Evolutionary conservation across 2,329 filamentous ascomycete genomes (phyloP).

Genomic region (Pestalotiopsis fici): DNA sequence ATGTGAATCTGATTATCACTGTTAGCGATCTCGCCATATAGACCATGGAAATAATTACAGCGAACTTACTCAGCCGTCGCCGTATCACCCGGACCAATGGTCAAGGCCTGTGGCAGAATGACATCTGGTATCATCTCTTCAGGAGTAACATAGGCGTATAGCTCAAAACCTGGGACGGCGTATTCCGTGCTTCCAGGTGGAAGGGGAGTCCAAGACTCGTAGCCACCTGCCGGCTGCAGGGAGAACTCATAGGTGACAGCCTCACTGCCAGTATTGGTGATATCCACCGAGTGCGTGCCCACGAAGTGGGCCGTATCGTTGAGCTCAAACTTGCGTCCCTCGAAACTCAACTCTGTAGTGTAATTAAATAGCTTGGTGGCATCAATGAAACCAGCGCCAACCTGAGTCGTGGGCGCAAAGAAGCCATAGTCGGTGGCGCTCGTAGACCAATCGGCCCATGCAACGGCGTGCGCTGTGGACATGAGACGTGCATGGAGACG

Average conservation of each 20-base stretch:
- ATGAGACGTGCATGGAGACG: constrained; percentile 26
- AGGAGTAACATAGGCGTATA: constrained; percentile 16
- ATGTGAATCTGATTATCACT: constrained; percentile 12
- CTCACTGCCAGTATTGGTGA: constrained; percentile 37
- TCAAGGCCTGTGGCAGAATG: constrained; percentile 14
- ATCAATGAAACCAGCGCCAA: constrained; percentile 39
- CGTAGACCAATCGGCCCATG: constrained; percentile 26
- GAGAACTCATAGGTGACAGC: constrained; percentile 35
- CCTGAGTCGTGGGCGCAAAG: constrained; percentile 37
- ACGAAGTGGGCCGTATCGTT: constrained; percentile 43
- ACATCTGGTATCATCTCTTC: constrained; percentile 17
- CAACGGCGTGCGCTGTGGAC: constrained; percentile 26
- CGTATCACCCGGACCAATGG: constrained; percentile 16
- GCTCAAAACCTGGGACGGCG: constrained; percentile 13
- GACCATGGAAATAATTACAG: not conserved
- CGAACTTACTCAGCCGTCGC: constrained; percentile 17
- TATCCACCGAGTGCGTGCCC: constrained; percentile 31
- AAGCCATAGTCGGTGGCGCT: constrained; percentile 16
- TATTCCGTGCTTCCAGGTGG: constrained; percentile 11
- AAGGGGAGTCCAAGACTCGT: constrained; percentile 16
- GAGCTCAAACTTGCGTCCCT: constrained; percentile 40
- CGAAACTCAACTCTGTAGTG: constrained; percentile 32
- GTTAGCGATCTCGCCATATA: not conserved
- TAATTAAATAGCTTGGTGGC: constrained; percentile 35
- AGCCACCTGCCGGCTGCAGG: constrained; percentile 22